Conservation (phyloP, 371 early-diverging fungal species). For the Mortierella sp. region DNA sequence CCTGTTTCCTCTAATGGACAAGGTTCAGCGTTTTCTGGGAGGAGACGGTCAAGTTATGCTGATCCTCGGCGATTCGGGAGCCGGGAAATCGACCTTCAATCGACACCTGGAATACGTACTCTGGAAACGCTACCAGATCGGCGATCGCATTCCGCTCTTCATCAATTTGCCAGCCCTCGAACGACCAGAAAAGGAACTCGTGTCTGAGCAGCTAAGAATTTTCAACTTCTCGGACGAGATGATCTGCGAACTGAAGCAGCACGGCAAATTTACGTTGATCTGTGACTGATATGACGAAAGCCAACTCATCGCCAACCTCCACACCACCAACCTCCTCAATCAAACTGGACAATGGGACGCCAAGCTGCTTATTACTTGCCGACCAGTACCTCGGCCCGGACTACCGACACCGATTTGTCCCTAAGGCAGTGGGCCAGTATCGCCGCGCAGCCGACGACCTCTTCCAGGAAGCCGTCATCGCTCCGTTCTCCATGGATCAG, state of each 20-base stretch:
- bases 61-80: constrained; percentile 11
- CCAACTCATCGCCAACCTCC: not conserved
- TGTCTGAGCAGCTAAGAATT: not conserved
- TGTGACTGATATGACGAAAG: constrained; percentile 21
- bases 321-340: constrained; percentile 3
- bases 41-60: not conserved
- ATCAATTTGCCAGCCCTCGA: not conserved
- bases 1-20: not conserved
- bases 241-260: not conserved
- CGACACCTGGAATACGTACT: not conserved
- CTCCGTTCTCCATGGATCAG: not conserved
- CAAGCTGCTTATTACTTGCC: constrained; percentile 7
- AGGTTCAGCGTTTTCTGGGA: not conserved
- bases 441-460: not conserved
- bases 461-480: constrained; percentile 10
- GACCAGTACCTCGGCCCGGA: not conserved
- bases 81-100: constrained; percentile 17
- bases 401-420: not conserved
- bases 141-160: not conserved
- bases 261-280: not conserved
- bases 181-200: not conserved
- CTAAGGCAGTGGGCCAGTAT: not conserved
- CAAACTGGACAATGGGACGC: not conserved
- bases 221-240: not conserved
- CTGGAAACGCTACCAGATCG: not conserved